Percentiles rank a stretch among this genome's conserved stretches.
Conservation (phyloP, 345 rosid species). For the Corchorus capsularis region DNA sequence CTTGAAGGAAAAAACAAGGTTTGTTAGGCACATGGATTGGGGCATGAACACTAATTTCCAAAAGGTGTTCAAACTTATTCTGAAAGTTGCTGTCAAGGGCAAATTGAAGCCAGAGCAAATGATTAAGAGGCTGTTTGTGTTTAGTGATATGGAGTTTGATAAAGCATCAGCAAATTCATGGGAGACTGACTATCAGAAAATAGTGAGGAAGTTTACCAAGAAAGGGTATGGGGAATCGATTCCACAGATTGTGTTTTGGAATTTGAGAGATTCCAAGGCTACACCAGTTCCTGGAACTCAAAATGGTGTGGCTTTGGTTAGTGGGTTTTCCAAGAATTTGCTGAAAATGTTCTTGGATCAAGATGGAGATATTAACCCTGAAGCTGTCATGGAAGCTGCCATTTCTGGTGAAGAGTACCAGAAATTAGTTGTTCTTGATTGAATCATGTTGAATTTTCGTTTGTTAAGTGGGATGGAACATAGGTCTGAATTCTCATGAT, state of each 20-base stretch:
- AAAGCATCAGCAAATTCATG: constrained; percentile 30
- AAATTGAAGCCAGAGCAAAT: constrained; percentile 46
- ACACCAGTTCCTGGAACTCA: constrained; percentile 45
- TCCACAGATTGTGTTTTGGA: constrained; percentile 65
- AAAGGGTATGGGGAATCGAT: constrained; percentile 48
- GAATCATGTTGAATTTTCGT: background rate
- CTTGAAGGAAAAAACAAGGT: constrained; percentile 34
- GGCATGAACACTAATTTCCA: constrained; percentile 31
- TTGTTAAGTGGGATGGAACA: background rate
- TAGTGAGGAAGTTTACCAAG: constrained; percentile 42
- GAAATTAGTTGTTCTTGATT: constrained; percentile 42
- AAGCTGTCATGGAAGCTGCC: constrained; percentile 44
- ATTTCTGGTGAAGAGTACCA: constrained; percentile 48
- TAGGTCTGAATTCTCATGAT: background rate
- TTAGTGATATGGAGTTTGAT: too few species aligned
- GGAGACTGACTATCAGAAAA: constrained; percentile 55
- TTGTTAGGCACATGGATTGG: constrained; percentile 36
- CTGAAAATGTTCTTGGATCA: constrained; percentile 50
- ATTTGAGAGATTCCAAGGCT: constrained; percentile 16
- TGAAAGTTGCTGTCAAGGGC: constrained; percentile 49
- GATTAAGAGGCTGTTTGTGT: constrained; percentile 38
- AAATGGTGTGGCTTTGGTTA: constrained; percentile 58
- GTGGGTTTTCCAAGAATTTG: constrained; percentile 71
- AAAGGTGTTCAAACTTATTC: constrained; percentile 50
- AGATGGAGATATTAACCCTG: constrained; percentile 40